Evolutionary conservation across 352 stramenopile species (phyloP).

Genomic region (Aphanomyces astaci): DNA sequence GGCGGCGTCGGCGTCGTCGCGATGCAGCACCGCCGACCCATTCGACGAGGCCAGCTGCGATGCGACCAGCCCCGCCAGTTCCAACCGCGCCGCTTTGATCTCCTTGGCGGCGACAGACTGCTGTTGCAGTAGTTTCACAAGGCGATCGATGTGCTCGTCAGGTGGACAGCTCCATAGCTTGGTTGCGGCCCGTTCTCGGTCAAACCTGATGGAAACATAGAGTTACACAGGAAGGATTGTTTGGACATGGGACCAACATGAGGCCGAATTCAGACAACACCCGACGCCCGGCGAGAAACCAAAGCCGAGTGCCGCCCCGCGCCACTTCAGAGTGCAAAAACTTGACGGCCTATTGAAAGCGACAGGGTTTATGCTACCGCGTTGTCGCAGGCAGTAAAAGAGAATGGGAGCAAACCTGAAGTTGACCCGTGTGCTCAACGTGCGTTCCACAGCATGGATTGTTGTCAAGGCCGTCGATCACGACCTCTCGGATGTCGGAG

Average conservation of each 20-base stretch:
- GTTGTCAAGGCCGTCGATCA: conserved; percentile 69
- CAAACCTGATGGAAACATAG: conserved; percentile 30
- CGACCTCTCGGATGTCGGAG: conserved; percentile 73
- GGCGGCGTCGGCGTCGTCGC: conserved; percentile 46
- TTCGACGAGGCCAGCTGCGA: conserved; percentile 30
- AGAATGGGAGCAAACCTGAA: conserved; percentile 33
- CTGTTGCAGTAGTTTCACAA: conserved; percentile 55
- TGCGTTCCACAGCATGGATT: conserved; percentile 88
- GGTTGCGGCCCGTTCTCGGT: conserved; percentile 55
- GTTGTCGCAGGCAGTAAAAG: no score
- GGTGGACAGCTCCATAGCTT: conserved; percentile 63
- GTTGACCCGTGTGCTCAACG: conserved; percentile 56
- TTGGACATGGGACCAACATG: conserved; percentile 38
- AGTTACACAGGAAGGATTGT: background rate
- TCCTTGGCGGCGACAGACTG: conserved; percentile 54
- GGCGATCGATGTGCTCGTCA: conserved; percentile 52
- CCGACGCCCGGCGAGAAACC: conserved; percentile 77
- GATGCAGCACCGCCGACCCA: conserved; percentile 49
- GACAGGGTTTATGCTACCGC: no score
- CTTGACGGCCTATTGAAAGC: conserved; percentile 41
- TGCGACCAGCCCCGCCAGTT: conserved; percentile 48
- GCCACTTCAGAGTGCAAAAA: conserved; percentile 66
- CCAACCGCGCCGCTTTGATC: conserved; percentile 62
- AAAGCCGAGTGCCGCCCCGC: conserved; percentile 56
- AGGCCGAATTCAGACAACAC: conserved; percentile 67